These are phyloP conservation scores for Plasmopara halstedii DNA, from an alignment of 352 stramenopile species.

Conservation along the genomic window DNA sequence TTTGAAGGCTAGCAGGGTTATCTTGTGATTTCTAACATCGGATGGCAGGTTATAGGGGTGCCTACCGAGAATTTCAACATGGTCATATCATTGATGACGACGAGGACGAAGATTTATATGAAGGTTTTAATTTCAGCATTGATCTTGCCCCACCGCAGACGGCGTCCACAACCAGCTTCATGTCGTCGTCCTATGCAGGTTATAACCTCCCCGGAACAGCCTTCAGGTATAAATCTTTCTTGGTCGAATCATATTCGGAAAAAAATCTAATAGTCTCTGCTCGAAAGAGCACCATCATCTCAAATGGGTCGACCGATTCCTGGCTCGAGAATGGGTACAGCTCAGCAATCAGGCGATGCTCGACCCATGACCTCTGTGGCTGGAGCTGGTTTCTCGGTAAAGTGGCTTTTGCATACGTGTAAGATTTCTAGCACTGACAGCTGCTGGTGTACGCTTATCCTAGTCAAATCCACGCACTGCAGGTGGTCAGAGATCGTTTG, in stretches of 20 bases:
- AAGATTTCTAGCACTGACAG: neutral
- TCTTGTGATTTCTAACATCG: neutral
- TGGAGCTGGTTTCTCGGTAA: conserved; percentile 85
- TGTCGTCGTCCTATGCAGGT: conserved; percentile 50
- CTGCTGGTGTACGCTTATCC: neutral
- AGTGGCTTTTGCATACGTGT: conserved; percentile 5
- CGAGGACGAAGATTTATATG: conserved; percentile 85
- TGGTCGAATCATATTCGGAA: neutral
- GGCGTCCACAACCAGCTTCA: conserved; percentile 46
- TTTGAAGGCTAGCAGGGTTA: conserved; percentile 3
- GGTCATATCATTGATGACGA: conserved; percentile 63
- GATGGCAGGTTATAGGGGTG: conserved; percentile 36
- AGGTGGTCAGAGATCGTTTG: conserved; percentile 70
- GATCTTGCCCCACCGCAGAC: conserved; percentile 70
- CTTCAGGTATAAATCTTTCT: conserved; percentile 42
- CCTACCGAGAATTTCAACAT: conserved; percentile 53
- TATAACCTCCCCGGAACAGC: conserved; percentile 64
- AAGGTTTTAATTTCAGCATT: conserved; percentile 88
- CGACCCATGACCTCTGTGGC: conserved; percentile 91
- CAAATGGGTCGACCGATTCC: conserved; percentile 69
- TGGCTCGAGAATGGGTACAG: conserved; percentile 56
- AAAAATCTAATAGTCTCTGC: neutral
- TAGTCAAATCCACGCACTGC: conserved; percentile 79
- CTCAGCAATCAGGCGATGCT: conserved; percentile 53
- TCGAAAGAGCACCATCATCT: conserved; percentile 43